Base-by-base conservation (phyloP, 1,284 basidiomycete genomes). In the Fomes fomentarius region DNA sequence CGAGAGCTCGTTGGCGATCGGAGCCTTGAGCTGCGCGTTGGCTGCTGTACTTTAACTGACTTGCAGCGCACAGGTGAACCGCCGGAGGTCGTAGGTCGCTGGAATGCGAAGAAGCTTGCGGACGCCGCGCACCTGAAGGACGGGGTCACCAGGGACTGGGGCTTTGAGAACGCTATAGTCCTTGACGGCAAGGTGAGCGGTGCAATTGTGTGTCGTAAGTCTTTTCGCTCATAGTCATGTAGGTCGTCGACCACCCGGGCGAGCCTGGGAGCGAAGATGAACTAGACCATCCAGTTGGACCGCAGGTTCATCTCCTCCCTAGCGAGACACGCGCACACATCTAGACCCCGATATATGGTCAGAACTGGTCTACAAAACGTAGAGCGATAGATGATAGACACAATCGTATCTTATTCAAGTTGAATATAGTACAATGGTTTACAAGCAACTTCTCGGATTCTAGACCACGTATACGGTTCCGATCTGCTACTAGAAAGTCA, bases 81-180 rank as follows among this genome's bases (percentile, higher is more conserved):
- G 14, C 56, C 51, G 17, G 60, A 60, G 5, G 58, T 67, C 4
- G 51, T 77, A 15, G 80, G 79, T 1, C 68, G 57, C 9, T 87
- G 85, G 82, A 69, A 76, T 50, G 68, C 75, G 10, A 66, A 69
- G 28, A 68, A 67, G 30, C 63, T 90, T 30, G 85, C 78, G 0
- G 80, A 82, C 47, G 86, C 81, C 4, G 65, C 67, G 2, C 86
- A 89, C 67, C 66, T 93, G 57, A 78, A 76, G 24, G 76, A 82
- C 1, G 89, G 87, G 2, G 66, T 81, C 1, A 76, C 81, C 52
- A 77, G 91, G 56, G 87, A 89, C 42, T 94, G 92, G 92, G 91
- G 91, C 11, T 84, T 93, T 56, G 85, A 90, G 61, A 83, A 92
- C 66, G 78, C 88, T 14, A 69, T 80, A 57, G 76, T 85, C 30